Conservation (phyloP, 768 basidiomycete genomes). For the Sistotremastrum suecicum region DNA sequence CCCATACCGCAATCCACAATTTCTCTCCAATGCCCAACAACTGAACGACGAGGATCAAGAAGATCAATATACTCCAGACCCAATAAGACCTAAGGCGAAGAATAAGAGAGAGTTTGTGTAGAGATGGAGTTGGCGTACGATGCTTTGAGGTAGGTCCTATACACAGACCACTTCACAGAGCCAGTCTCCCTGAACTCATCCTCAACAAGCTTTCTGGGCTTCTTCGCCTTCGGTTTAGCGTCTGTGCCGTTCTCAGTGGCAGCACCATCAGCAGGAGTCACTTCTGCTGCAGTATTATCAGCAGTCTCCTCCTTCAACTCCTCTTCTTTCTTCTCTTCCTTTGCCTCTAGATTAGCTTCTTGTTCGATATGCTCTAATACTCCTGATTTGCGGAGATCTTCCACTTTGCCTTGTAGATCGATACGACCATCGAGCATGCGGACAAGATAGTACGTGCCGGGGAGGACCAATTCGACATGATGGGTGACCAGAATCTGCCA, state of each 20-base stretch:
- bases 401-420: constrained; percentile 23
- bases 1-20: constrained; percentile 24
- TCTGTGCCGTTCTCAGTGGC: constrained; percentile 5
- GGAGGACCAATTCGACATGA: constrained; percentile 28
- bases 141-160: constrained; percentile 52
- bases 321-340: constrained; percentile 13
- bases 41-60: constrained; percentile 5
- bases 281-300: constrained; percentile 14
- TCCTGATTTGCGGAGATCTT: constrained; percentile 21
- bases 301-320: constrained; percentile 13
- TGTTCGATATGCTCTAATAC: constrained; percentile 19
- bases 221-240: constrained; percentile 29
- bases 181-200: constrained; percentile 75
- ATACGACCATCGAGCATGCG: constrained; percentile 28
- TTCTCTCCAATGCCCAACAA: constrained; percentile 7
- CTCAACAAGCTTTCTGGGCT: constrained; percentile 59
- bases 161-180: constrained; percentile 64
- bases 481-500: constrained; percentile 26
- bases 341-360: constrained; percentile 14
- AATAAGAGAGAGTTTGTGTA: constrained; percentile 10
- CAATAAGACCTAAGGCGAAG: constrained; percentile 7
- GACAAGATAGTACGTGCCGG: constrained; percentile 23
- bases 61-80: constrained; percentile 6
- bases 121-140: constrained; percentile 34
- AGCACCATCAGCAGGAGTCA: constrained; percentile 5